Evolutionary conservation across 148 eudicot species (phyloP).

Genomic region (Rhododendron williamsianum): DNA sequence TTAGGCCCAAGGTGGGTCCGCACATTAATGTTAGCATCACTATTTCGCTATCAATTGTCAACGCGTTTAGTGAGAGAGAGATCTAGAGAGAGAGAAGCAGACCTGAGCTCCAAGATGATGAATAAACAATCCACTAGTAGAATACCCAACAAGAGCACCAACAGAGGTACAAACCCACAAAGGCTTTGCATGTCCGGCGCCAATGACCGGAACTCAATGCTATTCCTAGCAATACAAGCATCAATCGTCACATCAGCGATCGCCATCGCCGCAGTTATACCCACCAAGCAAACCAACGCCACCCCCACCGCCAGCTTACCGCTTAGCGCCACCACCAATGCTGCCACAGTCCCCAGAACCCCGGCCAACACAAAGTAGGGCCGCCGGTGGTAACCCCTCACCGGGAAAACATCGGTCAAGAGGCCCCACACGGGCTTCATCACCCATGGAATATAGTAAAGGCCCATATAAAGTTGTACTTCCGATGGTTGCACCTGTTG

Average conservation of each 20-base stretch:
- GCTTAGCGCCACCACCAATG: conserved; percentile 26
- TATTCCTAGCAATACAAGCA: conserved; percentile 56
- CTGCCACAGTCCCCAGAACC: conserved; percentile 35
- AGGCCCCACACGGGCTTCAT: conserved; percentile 66
- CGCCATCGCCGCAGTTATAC: conserved; percentile 35
- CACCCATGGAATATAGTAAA: conserved; percentile 63
- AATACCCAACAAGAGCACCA: conserved; percentile 54
- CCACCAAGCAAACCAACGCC: conserved; percentile 45
- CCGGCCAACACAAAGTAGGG: conserved; percentile 48
- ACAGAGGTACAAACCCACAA: conserved; percentile 39
- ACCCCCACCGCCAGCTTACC: conserved; percentile 19
- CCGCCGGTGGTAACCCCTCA: conserved; percentile 42
- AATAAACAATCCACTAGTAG: conserved; percentile 48
- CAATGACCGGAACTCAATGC: conserved; percentile 42
- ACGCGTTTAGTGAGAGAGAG: neutral
- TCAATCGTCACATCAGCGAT: conserved; percentile 50
- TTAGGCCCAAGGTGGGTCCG: neutral
- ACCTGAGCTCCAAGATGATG: conserved; percentile 72
- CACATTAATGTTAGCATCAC: neutral
- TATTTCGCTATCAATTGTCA: neutral
- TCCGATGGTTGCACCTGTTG: conserved; percentile 25
- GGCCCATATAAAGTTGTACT: conserved; percentile 43
- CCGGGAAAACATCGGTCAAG: conserved; percentile 51
- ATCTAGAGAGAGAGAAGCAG: neutral
- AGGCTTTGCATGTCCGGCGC: conserved; percentile 66